Base-by-base conservation (phyloP, 371 early-diverging fungal species). In the Choanephora cucurbitarum region DNA sequence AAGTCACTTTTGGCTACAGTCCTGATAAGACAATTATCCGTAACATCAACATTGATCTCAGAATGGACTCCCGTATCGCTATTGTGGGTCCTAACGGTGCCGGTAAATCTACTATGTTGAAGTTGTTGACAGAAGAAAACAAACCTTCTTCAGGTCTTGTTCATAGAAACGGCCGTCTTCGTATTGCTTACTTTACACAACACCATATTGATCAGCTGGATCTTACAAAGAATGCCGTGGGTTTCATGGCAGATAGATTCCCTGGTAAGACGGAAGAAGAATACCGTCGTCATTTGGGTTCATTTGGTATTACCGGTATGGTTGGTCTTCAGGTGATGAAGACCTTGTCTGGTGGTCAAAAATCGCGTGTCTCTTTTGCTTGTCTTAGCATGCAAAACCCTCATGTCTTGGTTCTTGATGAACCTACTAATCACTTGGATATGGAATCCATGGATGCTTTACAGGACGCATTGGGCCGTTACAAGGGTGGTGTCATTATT, bases 331-430 rank as follows among this genome's bases (percentile, higher is more conserved):
- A 96, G 69, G 84, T 90, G 21, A 95, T 99, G 72, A 83, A 90
- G 51, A 98, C 97, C 0, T 75, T 99, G 11, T 95, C 96, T 52
- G 99, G 99, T 70, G 99, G 99, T 62, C 99, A 99, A 76, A 99
- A 99, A 79, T 88, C 89, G 34, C 83, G 99, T 54, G 95, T 99
- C 13, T 92, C 96, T 19, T 98, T 99, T 83, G 98, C 99, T 28
- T 89, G 90, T 45, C 83, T 99, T 67, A 92, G 94, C 49, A 82
- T 94, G 66, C 87, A 84, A 72, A 85, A 90, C 58, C 98, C 99
- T 34, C 98, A 99, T 67, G 86, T 99, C 49, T 75, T 99, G 71
- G 91, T 98, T 69, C 88, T 96, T 39, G 99, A 99, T 72, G 99
- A 99, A 72, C 92, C 92, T 67, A 91, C 91, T 41, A 91, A 91